Base-by-base conservation (phyloP, 2,329 filamentous ascomycete species). In the Daldinia sp. region DNA sequence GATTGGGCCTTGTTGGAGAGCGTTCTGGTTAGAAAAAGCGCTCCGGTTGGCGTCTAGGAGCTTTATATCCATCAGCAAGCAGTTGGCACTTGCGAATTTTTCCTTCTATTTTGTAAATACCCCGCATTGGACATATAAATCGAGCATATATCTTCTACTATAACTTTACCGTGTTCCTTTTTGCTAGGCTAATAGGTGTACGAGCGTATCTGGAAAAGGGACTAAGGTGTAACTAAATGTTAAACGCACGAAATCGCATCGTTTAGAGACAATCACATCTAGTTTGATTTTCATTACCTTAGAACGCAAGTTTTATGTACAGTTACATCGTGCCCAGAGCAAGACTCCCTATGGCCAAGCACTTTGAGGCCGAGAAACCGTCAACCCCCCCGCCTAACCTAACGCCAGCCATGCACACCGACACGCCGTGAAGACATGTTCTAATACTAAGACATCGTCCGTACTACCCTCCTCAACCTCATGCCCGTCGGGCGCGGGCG, bases 391-490 rank as follows among this genome's bases (percentile, higher is more conserved):
- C 46, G 41, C 67, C 69, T 56, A 65, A 69, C 69, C 69, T 67
- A 72, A 72, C 69, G 69, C 69, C 69, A 66, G 61, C 58, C 67
- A 72, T 72, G 69, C 67, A 69, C 69, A 70, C 67, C 69, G 41
- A 68, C 67, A 63, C 67, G 69, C 62, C 69, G 35, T 68, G 42
- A 68, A 68, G 50, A 68, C 62, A 60, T 26, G 61, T 65, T 62
- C 58, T 63, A 67, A 56, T 64, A 62, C 33, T 13, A 44, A 71
- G 56, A 69, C 60, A 65, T 61, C 48, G 48, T 62, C 53, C 46
- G 44, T 65, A 3, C 23, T 41, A 42, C 23, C 35, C 41, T 13
- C 12, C 18, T 55, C 30, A 39, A 48, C 41, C 35, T 61, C 64
- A 23, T 63, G 5, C 51, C 60, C 39, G 44, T 42, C 55, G 55